Evolutionary conservation across 345 rosid genomes (phyloP), one percentile per base, ranked within the genome.

Genomic region (Euphorbia pulcherrima): DNA sequence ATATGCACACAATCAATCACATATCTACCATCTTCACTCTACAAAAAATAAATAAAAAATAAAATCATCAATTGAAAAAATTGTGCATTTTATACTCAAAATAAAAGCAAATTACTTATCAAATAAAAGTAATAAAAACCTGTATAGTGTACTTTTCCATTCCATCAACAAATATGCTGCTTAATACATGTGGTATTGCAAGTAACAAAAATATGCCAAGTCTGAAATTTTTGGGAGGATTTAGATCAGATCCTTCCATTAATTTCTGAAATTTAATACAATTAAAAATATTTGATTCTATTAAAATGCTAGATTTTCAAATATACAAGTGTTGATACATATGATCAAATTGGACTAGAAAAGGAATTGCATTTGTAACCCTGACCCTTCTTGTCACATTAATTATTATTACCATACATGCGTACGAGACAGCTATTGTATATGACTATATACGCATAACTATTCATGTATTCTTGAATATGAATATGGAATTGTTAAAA

Each of bases 1-100:
- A 77, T 72, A 14, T 74, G 65, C 14, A 80, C 57, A 37, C 77
- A 77, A 5, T 77, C 77, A 29, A 77, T 50, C 26, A 29, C 57
- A n/a, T 72, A 75, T 2, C 50, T 6, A 8, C 69, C 74, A 18
- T 30, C 44, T 0, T 72, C 61, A 23, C 40, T 41, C 69, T 63
- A 50, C 23, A 40, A 65, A n/a, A 56, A 56, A 12, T 56, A 28
- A 27, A 13, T 47, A 3, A 16, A 16, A 3, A 16, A 16, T 48
- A 5, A 14, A n/a, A n/a, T n/a, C n/a, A n/a, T n/a, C n/a, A n/a
- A n/a, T n/a, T n/a, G n/a, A n/a, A n/a, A n/a, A n/a, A n/a, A n/a
- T n/a, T n/a, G n/a, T n/a, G n/a, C n/a, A n/a, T n/a, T n/a, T n/a
- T 5, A 14, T 48, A 5, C 2, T 16, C 4, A 17, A 48, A 48